Evolutionary conservation across 305 asterid genomes (phyloP).

Genomic region (Andrographis paniculata): DNA sequence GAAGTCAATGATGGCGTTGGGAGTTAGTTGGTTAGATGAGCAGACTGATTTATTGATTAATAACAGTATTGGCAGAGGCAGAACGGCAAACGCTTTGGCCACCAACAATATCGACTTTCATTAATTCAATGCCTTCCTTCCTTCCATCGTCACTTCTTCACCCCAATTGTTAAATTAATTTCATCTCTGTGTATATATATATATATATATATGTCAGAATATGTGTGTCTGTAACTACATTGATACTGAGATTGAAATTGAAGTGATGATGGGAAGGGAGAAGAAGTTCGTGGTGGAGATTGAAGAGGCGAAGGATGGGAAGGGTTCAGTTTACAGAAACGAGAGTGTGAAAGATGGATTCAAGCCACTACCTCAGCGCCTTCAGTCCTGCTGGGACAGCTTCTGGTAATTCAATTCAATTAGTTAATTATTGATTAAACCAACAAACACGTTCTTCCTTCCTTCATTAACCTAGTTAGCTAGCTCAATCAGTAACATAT

Average conservation of each 20-base stretch:
- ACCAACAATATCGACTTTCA: not conserved
- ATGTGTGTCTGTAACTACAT: too few species aligned
- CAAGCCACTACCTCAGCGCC: conserved; percentile 43
- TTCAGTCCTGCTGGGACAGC: conserved; percentile 70
- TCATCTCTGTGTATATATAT: not conserved
- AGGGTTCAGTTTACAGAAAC: conserved; percentile 65
- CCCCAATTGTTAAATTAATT: not conserved
- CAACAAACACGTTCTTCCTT: too few species aligned
- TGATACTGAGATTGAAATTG: too few species aligned
- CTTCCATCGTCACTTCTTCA: not conserved
- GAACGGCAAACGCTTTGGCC: not conserved
- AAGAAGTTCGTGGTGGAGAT: conserved; percentile 47
- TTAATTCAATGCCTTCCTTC: not conserved
- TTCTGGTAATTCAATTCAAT: conserved; percentile 48
- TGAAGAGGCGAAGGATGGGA: conserved; percentile 58
- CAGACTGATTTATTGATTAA: too few species aligned
- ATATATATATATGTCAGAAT: too few species aligned
- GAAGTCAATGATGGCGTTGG: not conserved
- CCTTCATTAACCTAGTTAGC: too few species aligned
- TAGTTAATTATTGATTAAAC: too few species aligned
- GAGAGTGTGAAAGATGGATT: conserved; percentile 54
- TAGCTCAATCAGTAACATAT: too few species aligned
- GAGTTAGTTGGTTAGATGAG: not conserved
- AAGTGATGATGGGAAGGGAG: too few species aligned
- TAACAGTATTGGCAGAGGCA: too few species aligned